Conservation (phyloP, 345 rosid genomes). For the Lumnitzera racemosa region DNA sequence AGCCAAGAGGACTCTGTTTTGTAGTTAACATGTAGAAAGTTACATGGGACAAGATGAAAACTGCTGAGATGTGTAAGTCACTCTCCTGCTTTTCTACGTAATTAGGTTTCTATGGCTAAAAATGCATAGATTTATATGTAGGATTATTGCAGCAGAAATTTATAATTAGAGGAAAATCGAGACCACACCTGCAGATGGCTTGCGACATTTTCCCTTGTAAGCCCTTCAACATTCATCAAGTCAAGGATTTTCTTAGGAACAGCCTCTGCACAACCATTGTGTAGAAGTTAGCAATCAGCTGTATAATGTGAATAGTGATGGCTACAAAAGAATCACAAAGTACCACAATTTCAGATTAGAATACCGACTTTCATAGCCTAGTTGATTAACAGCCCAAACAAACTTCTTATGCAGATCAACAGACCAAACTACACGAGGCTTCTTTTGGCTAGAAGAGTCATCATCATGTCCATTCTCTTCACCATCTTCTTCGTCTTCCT, state of each 20-base stretch:
- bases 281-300: too few species aligned
- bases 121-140: not conserved
- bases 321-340: not conserved
- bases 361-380: conserved; percentile 81
- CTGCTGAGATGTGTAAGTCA: too few species aligned
- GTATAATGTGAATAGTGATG: not conserved
- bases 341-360: conserved; percentile 1
- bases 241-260: conserved; percentile 95
- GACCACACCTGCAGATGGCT: conserved; percentile 80
- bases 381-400: conserved; percentile 74
- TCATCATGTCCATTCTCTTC: conserved; percentile 60
- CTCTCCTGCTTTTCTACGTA: too few species aligned
- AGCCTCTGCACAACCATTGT: conserved; percentile 49
- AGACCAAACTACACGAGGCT: conserved; percentile 94
- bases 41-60: too few species aligned
- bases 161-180: not conserved
- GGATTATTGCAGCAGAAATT: not conserved
- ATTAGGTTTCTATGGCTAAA: too few species aligned
- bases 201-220: conserved; percentile 96
- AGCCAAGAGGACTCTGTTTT: too few species aligned
- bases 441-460: conserved; percentile 57
- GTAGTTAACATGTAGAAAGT: too few species aligned
- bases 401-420: conserved; percentile 76
- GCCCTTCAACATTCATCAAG: conserved; percentile 80
- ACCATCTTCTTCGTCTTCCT: conserved; percentile 59